Base-by-base conservation (phyloP, 2,329 filamentous ascomycete species). In the Curvularia eragrostidis region DNA sequence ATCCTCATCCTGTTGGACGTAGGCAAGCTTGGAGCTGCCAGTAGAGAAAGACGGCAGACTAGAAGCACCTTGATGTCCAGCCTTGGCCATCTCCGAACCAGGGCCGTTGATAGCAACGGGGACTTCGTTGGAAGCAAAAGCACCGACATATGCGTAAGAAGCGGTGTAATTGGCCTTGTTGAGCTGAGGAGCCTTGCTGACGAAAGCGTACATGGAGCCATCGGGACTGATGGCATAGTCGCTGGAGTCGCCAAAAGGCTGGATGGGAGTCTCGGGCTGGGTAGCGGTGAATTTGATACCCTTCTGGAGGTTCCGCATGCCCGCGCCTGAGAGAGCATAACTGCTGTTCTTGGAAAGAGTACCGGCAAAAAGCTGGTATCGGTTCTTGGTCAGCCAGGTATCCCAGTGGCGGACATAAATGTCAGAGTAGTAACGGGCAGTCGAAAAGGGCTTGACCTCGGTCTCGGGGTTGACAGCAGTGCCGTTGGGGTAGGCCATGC, bases 321-420 rank as follows among this genome's bases (percentile, higher is more conserved):
- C 77, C 26, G 73, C 57, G 24, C 68, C 61, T 19, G 67, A 66
- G 6, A 75, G 62, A 3, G 60, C 54, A 36, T 72, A 72, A 55
- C 67, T 72, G 47, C 59, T 62, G 34, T 71, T 74, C 2, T 62
- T 64, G 5, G 66, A 64, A 30, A 95, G 75, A 2, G 84, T 82
- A 38, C 89, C 88, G 41, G 90, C 91, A 82, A 90, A 95, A 15
- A 97, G 82, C 1, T 89, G 85, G 70, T 88, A 89, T 60, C 84
- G 87, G 69, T 91, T 87, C 52, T 87, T 84, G 1, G 84, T 87
- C 32, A 87, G 81, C 80, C 90, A 96, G 5, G 83, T 77, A 72
- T 96, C 91, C 91, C 91, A 96, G 71, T 96, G 91, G 24, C 91
- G 86, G 26, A 90, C 88, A 70, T 91, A 95, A 36, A 92, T 85